Evolutionary conservation across 768 basidiomycete species (phyloP).

Genomic region (Rossbeevera mucosa): DNA sequence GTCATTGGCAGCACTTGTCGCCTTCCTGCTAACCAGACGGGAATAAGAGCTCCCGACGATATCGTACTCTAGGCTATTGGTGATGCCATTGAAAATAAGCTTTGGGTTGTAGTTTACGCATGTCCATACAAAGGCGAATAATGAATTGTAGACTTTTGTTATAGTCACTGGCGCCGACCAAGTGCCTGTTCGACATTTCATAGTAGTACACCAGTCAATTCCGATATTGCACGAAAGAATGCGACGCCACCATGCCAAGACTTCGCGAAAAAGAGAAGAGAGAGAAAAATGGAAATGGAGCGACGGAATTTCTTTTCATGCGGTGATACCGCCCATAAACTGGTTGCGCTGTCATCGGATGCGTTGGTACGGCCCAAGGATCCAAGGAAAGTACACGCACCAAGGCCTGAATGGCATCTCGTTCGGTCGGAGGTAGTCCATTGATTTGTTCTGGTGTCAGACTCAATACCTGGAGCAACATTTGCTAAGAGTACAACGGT

Average conservation of each 20-base stretch:
- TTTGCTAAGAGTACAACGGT: slow-evolving; percentile 42
- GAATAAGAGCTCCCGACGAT: too few relatives aligned
- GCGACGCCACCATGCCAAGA: not conserved
- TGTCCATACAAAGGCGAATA: not conserved
- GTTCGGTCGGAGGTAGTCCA: slow-evolving; percentile 70
- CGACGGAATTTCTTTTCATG: slow-evolving; percentile 8
- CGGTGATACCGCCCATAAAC: slow-evolving; percentile 32
- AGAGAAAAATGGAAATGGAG: not conserved
- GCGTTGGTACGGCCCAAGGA: not conserved
- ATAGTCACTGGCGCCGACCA: not conserved
- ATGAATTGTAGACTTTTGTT: not conserved
- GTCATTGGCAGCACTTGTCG: not conserved
- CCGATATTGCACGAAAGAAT: not conserved
- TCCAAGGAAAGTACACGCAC: slow-evolving; percentile 37
- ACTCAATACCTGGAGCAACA: slow-evolving; percentile 83
- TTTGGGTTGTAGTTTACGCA: slow-evolving; percentile 6
- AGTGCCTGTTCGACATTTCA: not conserved
- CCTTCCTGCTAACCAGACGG: too few relatives aligned
- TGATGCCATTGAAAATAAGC: not conserved
- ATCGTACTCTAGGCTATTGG: too few relatives aligned
- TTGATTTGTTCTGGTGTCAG: slow-evolving; percentile 82
- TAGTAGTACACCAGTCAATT: not conserved
- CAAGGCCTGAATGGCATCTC: slow-evolving; percentile 74
- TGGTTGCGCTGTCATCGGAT: slow-evolving; percentile 27
- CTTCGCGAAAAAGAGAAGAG: not conserved